A percentile compares a stretch with the other conserved stretches of the same genome.
Evolutionary conservation across 1,139 yeast species (phyloP).

Genomic region (Suhomyces panamericanus): DNA sequence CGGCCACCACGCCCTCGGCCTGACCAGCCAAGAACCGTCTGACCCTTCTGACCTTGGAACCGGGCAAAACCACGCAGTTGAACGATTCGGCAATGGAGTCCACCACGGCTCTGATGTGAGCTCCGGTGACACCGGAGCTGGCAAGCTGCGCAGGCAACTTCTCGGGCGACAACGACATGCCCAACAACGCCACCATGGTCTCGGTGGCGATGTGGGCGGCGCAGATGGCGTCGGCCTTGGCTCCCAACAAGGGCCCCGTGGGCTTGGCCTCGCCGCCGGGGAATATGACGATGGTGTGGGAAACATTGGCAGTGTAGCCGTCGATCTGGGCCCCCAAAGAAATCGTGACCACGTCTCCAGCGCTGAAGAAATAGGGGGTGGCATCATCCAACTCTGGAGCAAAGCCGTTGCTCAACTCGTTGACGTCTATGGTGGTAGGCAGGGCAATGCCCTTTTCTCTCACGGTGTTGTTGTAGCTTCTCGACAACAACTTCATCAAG

Average conservation of each 20-base stretch:
- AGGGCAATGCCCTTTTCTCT: constrained; percentile 85
- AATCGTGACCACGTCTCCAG: constrained; percentile 85
- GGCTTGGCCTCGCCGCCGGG: constrained; percentile 63
- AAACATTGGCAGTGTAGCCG: constrained; percentile 84
- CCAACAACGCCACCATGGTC: constrained; percentile 72
- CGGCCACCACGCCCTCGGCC: constrained; percentile 87
- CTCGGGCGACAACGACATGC: constrained; percentile 73
- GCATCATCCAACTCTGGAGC: constrained; percentile 83
- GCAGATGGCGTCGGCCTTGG: constrained; percentile 83
- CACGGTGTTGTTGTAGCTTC: constrained; percentile 55
- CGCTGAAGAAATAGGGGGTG: constrained; percentile 50
- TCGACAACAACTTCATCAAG: constrained; percentile 54
- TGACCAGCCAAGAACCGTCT: constrained; percentile 96
- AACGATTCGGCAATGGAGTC: constrained; percentile 79
- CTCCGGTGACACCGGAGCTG: constrained; percentile 55
- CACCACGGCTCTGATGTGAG: constrained; percentile 68
- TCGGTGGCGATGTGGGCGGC: constrained; percentile 90
- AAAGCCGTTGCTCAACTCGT: constrained; percentile 72
- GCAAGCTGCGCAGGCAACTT: constrained; percentile 54
- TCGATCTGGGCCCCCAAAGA: constrained; percentile 89
- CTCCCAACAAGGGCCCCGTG: constrained; percentile 76
- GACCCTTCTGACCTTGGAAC: constrained; percentile 86
- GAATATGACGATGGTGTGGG: constrained; percentile 84
- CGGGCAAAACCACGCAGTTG: constrained; percentile 85
- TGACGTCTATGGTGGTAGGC: constrained; percentile 88